Conservation (phyloP, 768 basidiomycete species). For the Podaxis sp. region DNA sequence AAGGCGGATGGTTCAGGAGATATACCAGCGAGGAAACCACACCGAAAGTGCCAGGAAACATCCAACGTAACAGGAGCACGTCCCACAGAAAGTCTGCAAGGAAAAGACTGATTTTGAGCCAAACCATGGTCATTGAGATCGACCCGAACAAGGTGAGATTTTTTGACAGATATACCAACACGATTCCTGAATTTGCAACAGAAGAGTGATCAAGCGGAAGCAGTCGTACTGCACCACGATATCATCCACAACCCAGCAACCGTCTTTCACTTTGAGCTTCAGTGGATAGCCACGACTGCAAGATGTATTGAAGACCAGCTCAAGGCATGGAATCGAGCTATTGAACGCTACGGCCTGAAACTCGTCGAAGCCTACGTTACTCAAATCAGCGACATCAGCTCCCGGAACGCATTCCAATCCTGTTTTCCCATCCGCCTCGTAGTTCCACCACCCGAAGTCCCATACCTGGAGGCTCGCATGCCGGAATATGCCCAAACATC, state of each 20-base stretch:
- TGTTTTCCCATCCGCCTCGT: slow-evolving; percentile 83
- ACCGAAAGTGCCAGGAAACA: slow-evolving; percentile 28
- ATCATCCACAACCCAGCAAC: slow-evolving; percentile 94
- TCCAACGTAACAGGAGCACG: slow-evolving; percentile 30
- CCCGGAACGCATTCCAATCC: slow-evolving; percentile 88
- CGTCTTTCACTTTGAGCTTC: slow-evolving; percentile 95
- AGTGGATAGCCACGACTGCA: slow-evolving; percentile 95
- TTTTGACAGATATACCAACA: background rate
- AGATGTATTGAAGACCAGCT: slow-evolving; percentile 88
- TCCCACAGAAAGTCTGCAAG: slow-evolving; percentile 34
- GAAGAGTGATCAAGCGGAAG: slow-evolving; percentile 87
- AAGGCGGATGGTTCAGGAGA: slow-evolving; percentile 67
- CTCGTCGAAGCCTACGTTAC: slow-evolving; percentile 93
- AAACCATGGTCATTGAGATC: slow-evolving; percentile 89
- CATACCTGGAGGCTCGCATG: slow-evolving; percentile 65
- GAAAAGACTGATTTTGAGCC: slow-evolving; percentile 74
- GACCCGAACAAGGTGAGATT: slow-evolving; percentile 66
- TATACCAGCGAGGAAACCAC: slow-evolving; percentile 44
- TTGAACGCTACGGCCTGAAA: slow-evolving; percentile 87
- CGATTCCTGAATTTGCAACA: slow-evolving; percentile 25
- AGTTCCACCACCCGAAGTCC: slow-evolving; percentile 68
- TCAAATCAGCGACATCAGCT: slow-evolving; percentile 84
- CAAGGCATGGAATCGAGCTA: slow-evolving; percentile 75
- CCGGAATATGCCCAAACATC: slow-evolving; percentile 64
- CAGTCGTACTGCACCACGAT: slow-evolving; percentile 88